Conservation (phyloP, 768 basidiomycete genomes). For the Amanita rubescens region DNA sequence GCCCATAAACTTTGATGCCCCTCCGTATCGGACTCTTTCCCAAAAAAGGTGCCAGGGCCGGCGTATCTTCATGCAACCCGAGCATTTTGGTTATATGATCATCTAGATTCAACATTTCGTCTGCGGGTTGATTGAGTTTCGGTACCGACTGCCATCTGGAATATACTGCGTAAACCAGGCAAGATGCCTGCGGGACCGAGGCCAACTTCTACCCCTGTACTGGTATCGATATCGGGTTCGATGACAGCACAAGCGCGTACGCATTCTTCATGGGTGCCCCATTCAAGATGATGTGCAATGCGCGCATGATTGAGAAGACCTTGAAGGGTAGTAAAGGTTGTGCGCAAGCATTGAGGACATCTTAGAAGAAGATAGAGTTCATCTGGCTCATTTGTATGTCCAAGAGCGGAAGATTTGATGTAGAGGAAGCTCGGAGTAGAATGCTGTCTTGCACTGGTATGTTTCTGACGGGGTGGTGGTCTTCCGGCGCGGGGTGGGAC, state of each 20-base stretch:
- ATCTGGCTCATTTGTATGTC: conserved; percentile 14
- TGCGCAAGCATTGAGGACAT: conserved; percentile 39
- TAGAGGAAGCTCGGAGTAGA: conserved; percentile 29
- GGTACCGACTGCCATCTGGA: conserved; percentile 39
- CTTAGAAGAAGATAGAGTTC: conserved; percentile 32
- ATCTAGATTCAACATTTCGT: background rate
- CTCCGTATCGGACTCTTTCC: conserved; percentile 36
- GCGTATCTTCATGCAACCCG: conserved; percentile 42
- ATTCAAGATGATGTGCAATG: conserved; percentile 39
- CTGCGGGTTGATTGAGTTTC: background rate
- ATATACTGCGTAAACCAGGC: conserved; percentile 41
- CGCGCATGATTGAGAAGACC: conserved; percentile 50
- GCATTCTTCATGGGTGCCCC: conserved; percentile 51
- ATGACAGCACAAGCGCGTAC: conserved; percentile 41
- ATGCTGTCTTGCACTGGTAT: conserved; percentile 9
- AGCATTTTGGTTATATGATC: conserved; percentile 33
- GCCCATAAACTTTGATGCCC: conserved; percentile 34
- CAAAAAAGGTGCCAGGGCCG: conserved; percentile 41
- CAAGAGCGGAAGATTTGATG: conserved; percentile 25
- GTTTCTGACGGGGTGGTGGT: conserved; percentile 22
- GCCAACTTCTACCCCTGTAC: conserved; percentile 37
- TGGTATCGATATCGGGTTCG: conserved; percentile 32
- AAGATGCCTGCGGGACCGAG: conserved; percentile 32
- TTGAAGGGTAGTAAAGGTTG: conserved; percentile 41
- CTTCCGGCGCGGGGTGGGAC: conserved; percentile 18